Conservation (phyloP, 352 stramenopile species). For the Stramenopiles sp. region DNA sequence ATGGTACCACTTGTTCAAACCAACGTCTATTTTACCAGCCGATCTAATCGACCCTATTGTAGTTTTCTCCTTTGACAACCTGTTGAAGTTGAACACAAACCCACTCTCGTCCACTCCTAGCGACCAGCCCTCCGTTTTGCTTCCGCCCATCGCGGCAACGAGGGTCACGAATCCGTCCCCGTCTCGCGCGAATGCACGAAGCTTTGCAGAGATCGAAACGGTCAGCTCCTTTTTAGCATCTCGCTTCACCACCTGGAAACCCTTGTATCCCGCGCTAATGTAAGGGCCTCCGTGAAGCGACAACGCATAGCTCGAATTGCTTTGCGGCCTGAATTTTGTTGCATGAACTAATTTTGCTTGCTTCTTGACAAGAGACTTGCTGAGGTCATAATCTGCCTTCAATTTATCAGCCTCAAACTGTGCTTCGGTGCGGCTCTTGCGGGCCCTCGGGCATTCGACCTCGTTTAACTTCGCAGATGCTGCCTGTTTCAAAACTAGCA, state of each 20-base stretch:
- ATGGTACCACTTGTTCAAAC: neutral
- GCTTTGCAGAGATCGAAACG: neutral
- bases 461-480: too few species aligned
- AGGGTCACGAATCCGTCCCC: neutral
- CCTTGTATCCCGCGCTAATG: neutral
- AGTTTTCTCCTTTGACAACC: neutral
- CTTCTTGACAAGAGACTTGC: neutral
- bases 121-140: neutral
- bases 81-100: neutral
- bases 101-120: neutral
- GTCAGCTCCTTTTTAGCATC: neutral
- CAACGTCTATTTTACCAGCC: neutral
- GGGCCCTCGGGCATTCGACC: neutral
- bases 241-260: neutral
- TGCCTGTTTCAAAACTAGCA: neutral
- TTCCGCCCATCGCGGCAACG: neutral
- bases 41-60: neutral
- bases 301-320: neutral
- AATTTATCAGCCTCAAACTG: neutral
- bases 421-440: neutral
- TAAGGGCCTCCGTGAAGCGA: neutral
- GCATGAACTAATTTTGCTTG: neutral
- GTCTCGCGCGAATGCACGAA: neutral
- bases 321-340: too few species aligned
- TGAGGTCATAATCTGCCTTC: neutral